Percentiles rank a stretch among this genome's conserved stretches.
Conservation (phyloP, 495 filamentous ascomycete genomes). For the Penicillium manginii region DNA sequence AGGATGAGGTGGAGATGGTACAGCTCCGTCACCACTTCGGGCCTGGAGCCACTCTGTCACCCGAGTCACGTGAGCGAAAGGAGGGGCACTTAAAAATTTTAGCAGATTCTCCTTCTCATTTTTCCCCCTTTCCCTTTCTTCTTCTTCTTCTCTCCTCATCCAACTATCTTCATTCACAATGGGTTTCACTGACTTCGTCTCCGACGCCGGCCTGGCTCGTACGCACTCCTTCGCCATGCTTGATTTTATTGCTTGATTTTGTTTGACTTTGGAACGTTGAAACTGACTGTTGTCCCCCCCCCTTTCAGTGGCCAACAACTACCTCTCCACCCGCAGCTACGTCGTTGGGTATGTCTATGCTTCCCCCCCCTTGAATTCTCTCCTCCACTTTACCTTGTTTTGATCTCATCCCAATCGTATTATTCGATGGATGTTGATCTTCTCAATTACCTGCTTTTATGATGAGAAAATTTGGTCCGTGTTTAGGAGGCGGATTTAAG, state of each 20-base stretch:
- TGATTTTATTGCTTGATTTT: conserved; percentile 3
- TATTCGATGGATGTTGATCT: conserved; percentile 2
- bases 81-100: conserved; percentile 22
- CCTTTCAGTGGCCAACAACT: conserved; percentile 83
- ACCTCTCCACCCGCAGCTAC: conserved; percentile 88
- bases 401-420: conserved; percentile 9
- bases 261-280: conserved; percentile 26
- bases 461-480: conserved; percentile 98
- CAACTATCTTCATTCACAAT: conserved; percentile 58
- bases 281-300: conserved; percentile 40
- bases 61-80: conserved; percentile 39
- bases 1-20: conserved; percentile 14
- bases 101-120: conserved; percentile 14
- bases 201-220: conserved; percentile 86
- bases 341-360: conserved; percentile 83
- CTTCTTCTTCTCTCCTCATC: conserved; percentile 21
- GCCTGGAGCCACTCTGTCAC: conserved; percentile 5
- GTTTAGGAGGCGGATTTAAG: conserved; percentile 98
- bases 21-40: conserved; percentile 35
- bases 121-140: conserved; percentile 32
- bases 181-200: conserved; percentile 94
- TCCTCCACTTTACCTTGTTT: conserved; percentile 14
- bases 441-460: conserved; percentile 46
- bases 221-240: conserved; percentile 45
- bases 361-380: conserved; percentile 14